A percentile compares a stretch with the other conserved stretches of the same genome.
phyloP scores from a whole-genome alignment of 2,329 filamentous ascomycete genomes.

The Claviceps quebecensis region DNA sequence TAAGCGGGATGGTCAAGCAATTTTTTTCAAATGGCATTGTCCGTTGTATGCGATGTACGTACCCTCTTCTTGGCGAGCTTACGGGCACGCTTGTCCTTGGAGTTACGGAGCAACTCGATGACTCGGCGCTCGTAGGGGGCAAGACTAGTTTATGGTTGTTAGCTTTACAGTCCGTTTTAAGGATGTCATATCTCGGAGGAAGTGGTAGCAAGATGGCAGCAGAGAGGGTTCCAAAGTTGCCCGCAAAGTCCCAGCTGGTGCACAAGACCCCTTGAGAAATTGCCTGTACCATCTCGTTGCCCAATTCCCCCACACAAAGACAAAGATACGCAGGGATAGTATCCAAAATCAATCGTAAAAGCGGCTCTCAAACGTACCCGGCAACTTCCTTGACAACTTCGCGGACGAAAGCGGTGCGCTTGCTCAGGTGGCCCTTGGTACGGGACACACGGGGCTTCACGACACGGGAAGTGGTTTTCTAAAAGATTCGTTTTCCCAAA shows the following conservation, averaged over 20 bases:
- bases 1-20: slow-evolving; percentile 9
- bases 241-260: no score
- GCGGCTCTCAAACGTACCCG: slow-evolving; percentile 47
- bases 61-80: slow-evolving; percentile 99
- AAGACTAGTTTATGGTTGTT: slow-evolving; percentile 36
- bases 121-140: slow-evolving; percentile 96
- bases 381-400: slow-evolving; percentile 98
- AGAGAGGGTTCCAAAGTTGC: neutral
- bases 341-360: neutral
- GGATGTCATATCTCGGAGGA: neutral
- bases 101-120: slow-evolving; percentile 97
- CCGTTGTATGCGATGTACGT: slow-evolving; percentile 25
- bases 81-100: slow-evolving; percentile 96
- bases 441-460: slow-evolving; percentile 65
- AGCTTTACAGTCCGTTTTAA: neutral
- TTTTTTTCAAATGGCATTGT: neutral
- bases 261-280: neutral
- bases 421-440: slow-evolving; percentile 92
- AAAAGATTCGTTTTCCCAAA: slow-evolving; percentile 18
- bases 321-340: no score
- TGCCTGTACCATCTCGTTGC: no score
- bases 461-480: slow-evolving; percentile 75
- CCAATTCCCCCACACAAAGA: no score
- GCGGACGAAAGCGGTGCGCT: slow-evolving; percentile 91
- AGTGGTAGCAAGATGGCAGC: neutral